phyloP scores from a whole-genome alignment of 345 rosid species.

The Eucalyptus camaldulensis region DNA sequence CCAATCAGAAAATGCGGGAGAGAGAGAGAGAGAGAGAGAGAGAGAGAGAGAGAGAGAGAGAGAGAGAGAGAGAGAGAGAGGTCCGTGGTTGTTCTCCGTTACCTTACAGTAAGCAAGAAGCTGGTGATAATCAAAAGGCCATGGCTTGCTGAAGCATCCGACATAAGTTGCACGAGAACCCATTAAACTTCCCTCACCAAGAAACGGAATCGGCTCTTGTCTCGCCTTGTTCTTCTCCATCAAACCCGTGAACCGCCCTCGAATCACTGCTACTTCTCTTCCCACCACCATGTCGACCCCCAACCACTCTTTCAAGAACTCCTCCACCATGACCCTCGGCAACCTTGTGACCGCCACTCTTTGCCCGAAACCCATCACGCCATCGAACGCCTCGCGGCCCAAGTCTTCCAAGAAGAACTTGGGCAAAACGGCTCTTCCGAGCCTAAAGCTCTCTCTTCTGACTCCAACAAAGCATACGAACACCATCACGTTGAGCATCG shows the following conservation, averaged over 20 bases:
- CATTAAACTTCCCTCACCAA: not conserved
- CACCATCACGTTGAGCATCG: constrained; percentile 7
- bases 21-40: not conserved
- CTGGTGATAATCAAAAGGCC: constrained; percentile 10
- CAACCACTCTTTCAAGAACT: constrained; percentile 57
- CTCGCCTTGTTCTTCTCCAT: constrained; percentile 37
- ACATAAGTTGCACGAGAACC: not conserved
- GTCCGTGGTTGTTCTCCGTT: not conserved
- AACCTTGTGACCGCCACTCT: constrained; percentile 30
- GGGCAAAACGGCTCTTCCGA: constrained; percentile 16
- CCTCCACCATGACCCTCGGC: constrained; percentile 78
- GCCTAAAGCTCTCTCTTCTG: not conserved
- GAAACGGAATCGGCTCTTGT: constrained; percentile 37
- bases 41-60: not conserved
- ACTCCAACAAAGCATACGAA: constrained; percentile 14
- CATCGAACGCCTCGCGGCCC: constrained; percentile 5
- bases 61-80: not conserved
- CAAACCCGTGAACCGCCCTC: constrained; percentile 49
- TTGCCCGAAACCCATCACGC: not conserved
- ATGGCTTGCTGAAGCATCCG: constrained; percentile 38
- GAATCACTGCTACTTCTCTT: constrained; percentile 45
- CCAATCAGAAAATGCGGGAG: not conserved
- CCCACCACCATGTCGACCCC: constrained; percentile 47
- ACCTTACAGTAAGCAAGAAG: not conserved
- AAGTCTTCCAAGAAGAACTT: constrained; percentile 21